A percentile compares a stretch with the other conserved stretches of the same genome.
These are phyloP conservation scores for Adansonia gregorii DNA, from an alignment of 441 rosid species.

Conservation along the genomic window DNA sequence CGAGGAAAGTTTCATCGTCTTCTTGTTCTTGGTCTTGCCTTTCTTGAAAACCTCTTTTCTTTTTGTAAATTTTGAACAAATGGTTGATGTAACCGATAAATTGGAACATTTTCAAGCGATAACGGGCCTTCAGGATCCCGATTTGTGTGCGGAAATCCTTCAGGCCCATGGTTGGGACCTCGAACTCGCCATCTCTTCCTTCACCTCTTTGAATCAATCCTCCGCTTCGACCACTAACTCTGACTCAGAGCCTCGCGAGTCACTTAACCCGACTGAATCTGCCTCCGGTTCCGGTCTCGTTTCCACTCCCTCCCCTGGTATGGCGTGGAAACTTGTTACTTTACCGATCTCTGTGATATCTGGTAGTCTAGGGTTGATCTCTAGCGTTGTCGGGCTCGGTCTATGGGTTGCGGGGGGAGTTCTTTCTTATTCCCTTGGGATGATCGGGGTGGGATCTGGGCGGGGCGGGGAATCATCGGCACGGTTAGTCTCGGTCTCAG, in stretches of 20 bases:
- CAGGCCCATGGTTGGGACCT: constrained; percentile 96
- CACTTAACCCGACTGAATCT: constrained; percentile 36
- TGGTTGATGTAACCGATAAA: constrained; percentile 86
- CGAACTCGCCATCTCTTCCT: constrained; percentile 88
- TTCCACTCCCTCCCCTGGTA: constrained; percentile 48
- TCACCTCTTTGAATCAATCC: constrained; percentile 49
- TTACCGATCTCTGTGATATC: constrained; percentile 81
- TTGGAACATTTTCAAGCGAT: constrained; percentile 85
- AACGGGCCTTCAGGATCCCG: constrained; percentile 83
- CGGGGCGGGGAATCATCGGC: constrained; percentile 49
- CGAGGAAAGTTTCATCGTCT: background rate
- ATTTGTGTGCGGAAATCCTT: constrained; percentile 88
- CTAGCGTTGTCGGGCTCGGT: constrained; percentile 87
- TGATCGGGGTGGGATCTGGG: constrained; percentile 69
- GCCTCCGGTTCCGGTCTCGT: constrained; percentile 28
- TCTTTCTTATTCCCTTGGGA: constrained; percentile 74
- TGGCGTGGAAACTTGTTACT: constrained; percentile 83
- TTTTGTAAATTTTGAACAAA: constrained; percentile 25
- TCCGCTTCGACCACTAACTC: constrained; percentile 22
- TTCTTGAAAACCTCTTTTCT: no score
- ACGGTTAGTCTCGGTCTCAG: constrained; percentile 56
- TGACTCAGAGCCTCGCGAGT: constrained; percentile 35
- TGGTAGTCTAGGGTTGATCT: constrained; percentile 75
- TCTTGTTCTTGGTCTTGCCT: no score
- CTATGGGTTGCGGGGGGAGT: constrained; percentile 94